phyloP scores from a whole-genome alignment of 768 basidiomycete species.

The Ramaria sp. region DNA sequence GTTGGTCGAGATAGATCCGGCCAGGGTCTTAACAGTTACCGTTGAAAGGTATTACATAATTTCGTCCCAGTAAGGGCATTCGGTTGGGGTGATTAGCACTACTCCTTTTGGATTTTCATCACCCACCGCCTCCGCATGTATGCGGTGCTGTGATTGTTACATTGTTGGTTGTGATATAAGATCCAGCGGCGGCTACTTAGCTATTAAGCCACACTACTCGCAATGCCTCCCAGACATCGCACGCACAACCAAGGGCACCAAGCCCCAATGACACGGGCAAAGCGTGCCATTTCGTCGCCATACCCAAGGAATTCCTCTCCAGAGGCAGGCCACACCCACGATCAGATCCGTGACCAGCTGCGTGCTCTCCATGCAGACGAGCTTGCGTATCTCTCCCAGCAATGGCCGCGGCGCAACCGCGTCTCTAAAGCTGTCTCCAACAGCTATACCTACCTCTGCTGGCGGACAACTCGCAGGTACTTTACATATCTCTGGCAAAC shows the following conservation, averaged over 20 bases:
- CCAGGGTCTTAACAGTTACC: no score
- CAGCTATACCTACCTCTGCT: slow-evolving; percentile 7
- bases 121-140: no score
- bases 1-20: no score
- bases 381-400: slow-evolving; percentile 12
- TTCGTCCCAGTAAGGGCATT: no score
- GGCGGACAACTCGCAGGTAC: slow-evolving; percentile 8
- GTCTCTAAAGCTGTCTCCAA: slow-evolving; percentile 1
- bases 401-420: not conserved
- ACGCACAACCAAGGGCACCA: not conserved
- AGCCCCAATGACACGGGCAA: slow-evolving; percentile 5
- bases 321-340: not conserved
- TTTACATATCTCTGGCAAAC: slow-evolving; percentile 10
- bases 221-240: not conserved
- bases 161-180: not conserved
- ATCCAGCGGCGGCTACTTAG: not conserved
- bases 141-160: not conserved
- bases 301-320: not conserved
- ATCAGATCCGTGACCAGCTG: slow-evolving; percentile 1
- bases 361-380: slow-evolving; percentile 14
- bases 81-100: no score
- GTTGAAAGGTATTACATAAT: no score
- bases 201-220: not conserved
- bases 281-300: slow-evolving; percentile 11
- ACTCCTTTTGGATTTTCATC: no score